phyloP scores from a whole-genome alignment of 2,329 filamentous ascomycete species.

The Eutypa lata region DNA sequence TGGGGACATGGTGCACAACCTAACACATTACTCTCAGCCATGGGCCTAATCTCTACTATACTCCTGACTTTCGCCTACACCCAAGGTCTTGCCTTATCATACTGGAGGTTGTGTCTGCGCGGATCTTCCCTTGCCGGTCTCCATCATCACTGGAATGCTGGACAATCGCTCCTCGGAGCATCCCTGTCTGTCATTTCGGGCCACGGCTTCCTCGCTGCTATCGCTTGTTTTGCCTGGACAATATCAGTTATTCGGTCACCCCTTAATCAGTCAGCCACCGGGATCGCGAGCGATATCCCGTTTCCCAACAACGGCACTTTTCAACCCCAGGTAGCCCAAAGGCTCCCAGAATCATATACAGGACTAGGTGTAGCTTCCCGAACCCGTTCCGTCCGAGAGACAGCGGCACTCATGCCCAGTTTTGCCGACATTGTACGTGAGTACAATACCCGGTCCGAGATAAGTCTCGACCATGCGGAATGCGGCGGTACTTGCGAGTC shows the following conservation, averaged over 20 bases:
- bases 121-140: background rate
- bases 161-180: background rate
- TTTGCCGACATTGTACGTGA: background rate
- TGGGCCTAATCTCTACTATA: background rate
- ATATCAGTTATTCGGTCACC: background rate
- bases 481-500: background rate
- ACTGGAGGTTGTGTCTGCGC: background rate
- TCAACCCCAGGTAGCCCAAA: background rate
- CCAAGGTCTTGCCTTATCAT: background rate
- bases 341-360: background rate
- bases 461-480: background rate
- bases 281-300: background rate
- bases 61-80: background rate
- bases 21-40: background rate
- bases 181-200: background rate
- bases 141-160: background rate
- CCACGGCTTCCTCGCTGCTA: background rate
- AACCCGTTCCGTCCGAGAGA: background rate
- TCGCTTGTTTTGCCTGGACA: background rate
- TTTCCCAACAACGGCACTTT: background rate
- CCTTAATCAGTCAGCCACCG: background rate
- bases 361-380: background rate
- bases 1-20: background rate
- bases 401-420: background rate
- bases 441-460: background rate